Base-by-base conservation (phyloP, 2,329 filamentous ascomycete genomes). In the Arthroderma sp. region DNA sequence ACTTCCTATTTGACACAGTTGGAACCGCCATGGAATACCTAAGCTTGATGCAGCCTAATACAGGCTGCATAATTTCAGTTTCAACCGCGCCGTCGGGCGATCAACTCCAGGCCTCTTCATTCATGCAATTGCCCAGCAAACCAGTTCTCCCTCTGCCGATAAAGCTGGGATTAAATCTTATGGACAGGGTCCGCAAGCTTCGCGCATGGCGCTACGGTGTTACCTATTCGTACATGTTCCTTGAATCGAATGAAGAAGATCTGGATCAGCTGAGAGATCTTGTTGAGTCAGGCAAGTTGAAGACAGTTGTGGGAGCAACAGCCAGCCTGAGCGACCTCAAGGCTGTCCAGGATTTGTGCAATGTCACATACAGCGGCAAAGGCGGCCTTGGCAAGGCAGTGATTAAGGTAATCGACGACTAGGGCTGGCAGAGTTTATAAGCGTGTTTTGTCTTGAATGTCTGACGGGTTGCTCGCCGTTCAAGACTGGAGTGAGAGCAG, bases 1-100 rank as follows among this genome's bases (percentile, higher is more conserved):
- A 77, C 50, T 66, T 75, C 43, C 63, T 71, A 28, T 63, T 69
- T 41, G 73, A 72, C 54, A 75, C 73, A 22, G 65, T 69, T 34
- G 65, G 62, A 49, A 49, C 51, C 8, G 55, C 66, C 4, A 55
- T 73, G 40, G 50, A 56, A 3, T 63, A 61, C 30, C 61, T 74
- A 62, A 47, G 65, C 64, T 68, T 68, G 57, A 44, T 71, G 29
- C 59, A 59, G 27, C 59, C 62, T 51, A 5, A 63, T 3, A 46
- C 64, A 3, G 57, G 63, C 36, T 38, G 67, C 2, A 61, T 58
- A 36, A 49, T 68, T 4, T 62, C 62, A 28, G 58, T 67, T 30
- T 55, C 60, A 10, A 64, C 58, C 0, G 39, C 56, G 2, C 65
- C 66, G 1, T 65, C 63, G 3, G 66, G 62, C 6, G 53, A 48